Base-by-base conservation (phyloP, 805 yeast species). In the Blastobotrys robertii region DNA sequence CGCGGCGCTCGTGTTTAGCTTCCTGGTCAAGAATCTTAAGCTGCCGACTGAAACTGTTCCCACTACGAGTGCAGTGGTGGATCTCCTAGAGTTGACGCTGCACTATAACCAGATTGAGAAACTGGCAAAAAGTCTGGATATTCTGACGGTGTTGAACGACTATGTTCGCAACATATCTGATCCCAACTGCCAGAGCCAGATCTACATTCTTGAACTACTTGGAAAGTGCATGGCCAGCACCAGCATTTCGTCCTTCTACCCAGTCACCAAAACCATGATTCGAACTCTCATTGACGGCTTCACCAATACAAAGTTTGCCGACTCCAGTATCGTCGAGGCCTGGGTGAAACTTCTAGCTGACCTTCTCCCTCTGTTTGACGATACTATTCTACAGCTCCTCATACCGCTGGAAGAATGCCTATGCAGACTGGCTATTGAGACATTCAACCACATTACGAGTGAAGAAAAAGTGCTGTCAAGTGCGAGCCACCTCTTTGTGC, bases 331-430 rank as follows among this genome's bases (percentile, higher is more conserved):
- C 4, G 57, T 70, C 13, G 70, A 68, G 37, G 63, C 67, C 10
- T 73, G 78, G 77, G 63, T 74, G 14, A 58, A 63, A 11, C 63
- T 81, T 9, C 57, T 81, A 30, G 69, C 73, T 4, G 69, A 69
- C 41, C 72, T 79, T 34, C 59, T 80, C 25, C 65, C 69, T 3
- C 63, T 76, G 39, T 73, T 78, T 50, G 65, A 66, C 15, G 72
- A 70, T 15, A 67, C 74, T 3, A 67, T 80, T 1, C 76, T 79
- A 45, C 74, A 73, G 43, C 76, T 77, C 28, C 57, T 81, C 19
- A 58, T 76, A 28, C 72, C 74, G 2, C 55, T 81, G 28, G 76
- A 72, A 34, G 76, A 76, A 25, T 65, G 77, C 11, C 57, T 76
- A 14, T 67, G 74, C 37, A 50, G 59, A 7, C 70, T 70, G 48